Evolutionary conservation across 805 yeast genomes (phyloP).

Genomic region (Cephaloascus fragrans): DNA sequence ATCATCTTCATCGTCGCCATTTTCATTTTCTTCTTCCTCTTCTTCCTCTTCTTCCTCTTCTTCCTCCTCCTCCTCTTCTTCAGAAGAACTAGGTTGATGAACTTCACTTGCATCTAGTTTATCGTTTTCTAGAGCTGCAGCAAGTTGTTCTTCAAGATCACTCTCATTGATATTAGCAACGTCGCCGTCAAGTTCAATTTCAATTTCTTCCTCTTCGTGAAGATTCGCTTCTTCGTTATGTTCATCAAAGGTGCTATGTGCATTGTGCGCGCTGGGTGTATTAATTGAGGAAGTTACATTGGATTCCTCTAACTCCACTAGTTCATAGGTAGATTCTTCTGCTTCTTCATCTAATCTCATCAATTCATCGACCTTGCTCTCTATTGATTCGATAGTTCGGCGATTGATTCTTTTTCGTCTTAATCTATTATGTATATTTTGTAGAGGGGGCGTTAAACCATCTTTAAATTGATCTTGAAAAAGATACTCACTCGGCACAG

Average conservation of each 20-base stretch:
- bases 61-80: constrained; percentile 5
- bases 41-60: constrained; percentile 34
- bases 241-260: no score
- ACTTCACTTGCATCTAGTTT: background rate
- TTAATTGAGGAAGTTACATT: constrained; percentile 19
- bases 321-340: constrained; percentile 67
- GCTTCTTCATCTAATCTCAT: constrained; percentile 74
- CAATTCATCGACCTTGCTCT: constrained; percentile 68
- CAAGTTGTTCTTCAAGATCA: constrained; percentile 5
- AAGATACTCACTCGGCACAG: constrained; percentile 21
- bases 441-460: constrained; percentile 78
- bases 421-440: constrained; percentile 57
- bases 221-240: background rate
- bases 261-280: constrained; percentile 9
- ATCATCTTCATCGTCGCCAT: constrained; percentile 43
- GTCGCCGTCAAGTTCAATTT: constrained; percentile 13
- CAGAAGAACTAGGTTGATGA: background rate
- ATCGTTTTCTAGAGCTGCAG: background rate
- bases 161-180: constrained; percentile 14
- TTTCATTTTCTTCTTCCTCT: constrained; percentile 38
- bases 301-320: constrained; percentile 45
- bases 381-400: constrained; percentile 67
- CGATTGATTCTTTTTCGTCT: constrained; percentile 64
- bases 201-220: constrained; percentile 17
- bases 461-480: constrained; percentile 38